These are phyloP conservation scores for Xylaria sp. DNA, from an alignment of 2,329 filamentous ascomycete genomes.

Conservation along the genomic window DNA sequence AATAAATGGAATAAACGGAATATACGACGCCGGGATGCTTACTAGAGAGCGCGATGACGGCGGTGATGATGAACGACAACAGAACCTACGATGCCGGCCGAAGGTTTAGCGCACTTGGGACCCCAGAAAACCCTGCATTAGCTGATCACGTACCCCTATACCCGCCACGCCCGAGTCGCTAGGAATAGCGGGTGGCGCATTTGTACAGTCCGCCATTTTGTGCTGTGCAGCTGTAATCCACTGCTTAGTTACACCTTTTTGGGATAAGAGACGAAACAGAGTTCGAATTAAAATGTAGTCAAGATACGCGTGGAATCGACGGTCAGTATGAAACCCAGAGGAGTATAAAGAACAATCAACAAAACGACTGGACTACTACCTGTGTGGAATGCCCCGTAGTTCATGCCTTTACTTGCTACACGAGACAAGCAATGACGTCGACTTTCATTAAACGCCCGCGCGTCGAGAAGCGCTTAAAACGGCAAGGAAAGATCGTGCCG, in stretches of 20 bases:
- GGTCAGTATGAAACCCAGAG: neutral
- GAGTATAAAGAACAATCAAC: neutral
- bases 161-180: slow-evolving; percentile 63
- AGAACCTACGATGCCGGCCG: slow-evolving; percentile 57
- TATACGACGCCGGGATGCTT: neutral
- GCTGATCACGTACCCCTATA: slow-evolving; percentile 55
- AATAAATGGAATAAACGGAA: no score
- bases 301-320: neutral
- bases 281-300: neutral
- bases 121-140: slow-evolving; percentile 27
- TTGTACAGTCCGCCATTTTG: slow-evolving; percentile 51
- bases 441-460: slow-evolving; percentile 21
- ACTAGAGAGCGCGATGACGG: slow-evolving; percentile 62
- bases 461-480: slow-evolving; percentile 15
- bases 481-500: slow-evolving; percentile 1
- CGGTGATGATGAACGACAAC: slow-evolving; percentile 73
- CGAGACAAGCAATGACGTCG: slow-evolving; percentile 27
- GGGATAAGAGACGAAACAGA: neutral
- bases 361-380: neutral
- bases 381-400: neutral
- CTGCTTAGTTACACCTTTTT: neutral
- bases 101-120: slow-evolving; percentile 12
- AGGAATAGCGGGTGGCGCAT: slow-evolving; percentile 50
- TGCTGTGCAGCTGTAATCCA: neutral
- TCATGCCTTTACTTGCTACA: slow-evolving; percentile 1